These are phyloP conservation scores for Metschnikowia amazonensis DNA, from an alignment of 805 yeast genomes.

Conservation along the genomic window DNA sequence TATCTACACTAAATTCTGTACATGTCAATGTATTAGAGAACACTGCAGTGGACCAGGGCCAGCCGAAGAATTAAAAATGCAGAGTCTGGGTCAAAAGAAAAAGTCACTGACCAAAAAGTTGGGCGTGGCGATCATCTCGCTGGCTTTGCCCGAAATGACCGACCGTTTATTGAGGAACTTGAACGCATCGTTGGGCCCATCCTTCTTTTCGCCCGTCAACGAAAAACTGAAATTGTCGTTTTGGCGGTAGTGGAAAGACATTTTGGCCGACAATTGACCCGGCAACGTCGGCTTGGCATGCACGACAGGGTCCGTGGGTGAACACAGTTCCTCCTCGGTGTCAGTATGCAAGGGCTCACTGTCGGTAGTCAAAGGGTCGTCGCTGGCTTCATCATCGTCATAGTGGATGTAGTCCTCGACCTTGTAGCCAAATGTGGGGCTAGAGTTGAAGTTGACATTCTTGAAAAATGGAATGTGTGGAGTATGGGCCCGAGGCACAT, in stretches of 20 bases:
- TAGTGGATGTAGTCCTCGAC: constrained; percentile 36
- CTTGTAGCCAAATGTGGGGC: constrained; percentile 23
- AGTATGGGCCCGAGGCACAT: constrained; percentile 6
- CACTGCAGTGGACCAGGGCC: constrained; percentile 8
- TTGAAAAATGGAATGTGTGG: constrained; percentile 33
- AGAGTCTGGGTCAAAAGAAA: constrained; percentile 25
- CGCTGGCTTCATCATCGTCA: constrained; percentile 23
- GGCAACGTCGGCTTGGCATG: background rate
- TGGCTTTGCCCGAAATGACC: constrained; percentile 38
- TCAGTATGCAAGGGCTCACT: constrained; percentile 12
- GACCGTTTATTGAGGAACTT: constrained; percentile 35
- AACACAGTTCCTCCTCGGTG: constrained; percentile 16
- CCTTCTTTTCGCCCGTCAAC: constrained; percentile 17
- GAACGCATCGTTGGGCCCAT: constrained; percentile 26
- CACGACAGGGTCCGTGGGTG: constrained; percentile 12
- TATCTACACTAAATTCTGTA: no score
- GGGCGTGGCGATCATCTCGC: constrained; percentile 43
- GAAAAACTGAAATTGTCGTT: constrained; percentile 35
- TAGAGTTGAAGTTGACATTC: constrained; percentile 34
- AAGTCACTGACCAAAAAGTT: constrained; percentile 42
- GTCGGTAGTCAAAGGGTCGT: constrained; percentile 9
- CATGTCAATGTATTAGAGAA: constrained; percentile 4
- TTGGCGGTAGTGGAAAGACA: constrained; percentile 38
- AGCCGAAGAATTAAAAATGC: constrained; percentile 3
- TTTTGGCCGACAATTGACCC: constrained; percentile 19